A percentile compares a stretch with the other conserved stretches of the same genome.
Evolutionary conservation across 2,329 filamentous ascomycete species (phyloP).

Genomic region (Colletotrichum sojae): DNA sequence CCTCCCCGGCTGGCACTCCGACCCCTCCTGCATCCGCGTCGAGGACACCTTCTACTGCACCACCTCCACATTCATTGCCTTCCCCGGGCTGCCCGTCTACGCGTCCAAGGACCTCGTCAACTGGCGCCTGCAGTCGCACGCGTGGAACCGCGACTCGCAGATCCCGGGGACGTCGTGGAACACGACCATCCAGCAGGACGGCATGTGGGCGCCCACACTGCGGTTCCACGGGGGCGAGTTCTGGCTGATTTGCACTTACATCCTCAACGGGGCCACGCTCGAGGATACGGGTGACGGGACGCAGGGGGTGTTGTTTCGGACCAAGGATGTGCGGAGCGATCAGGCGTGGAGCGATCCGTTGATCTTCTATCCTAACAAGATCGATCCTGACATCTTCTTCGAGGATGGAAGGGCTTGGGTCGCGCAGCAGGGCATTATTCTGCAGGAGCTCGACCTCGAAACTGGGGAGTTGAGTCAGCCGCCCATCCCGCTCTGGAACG

Average conservation of each 20-base stretch:
- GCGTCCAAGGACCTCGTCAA: constrained; percentile 64
- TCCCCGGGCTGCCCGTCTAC: constrained; percentile 67
- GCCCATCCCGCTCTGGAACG: constrained; percentile 57
- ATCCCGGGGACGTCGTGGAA: constrained; percentile 47
- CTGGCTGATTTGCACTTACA: constrained; percentile 49
- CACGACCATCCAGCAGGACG: constrained; percentile 41
- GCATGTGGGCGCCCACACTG: constrained; percentile 63
- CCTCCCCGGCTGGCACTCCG: constrained; percentile 64
- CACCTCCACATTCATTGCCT: constrained; percentile 65
- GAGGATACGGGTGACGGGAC: neutral
- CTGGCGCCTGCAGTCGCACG: constrained; percentile 61
- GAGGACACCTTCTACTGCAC: constrained; percentile 64
- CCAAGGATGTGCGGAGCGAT: constrained; percentile 41
- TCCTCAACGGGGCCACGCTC: neutral
- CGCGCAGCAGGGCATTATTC: constrained; percentile 44
- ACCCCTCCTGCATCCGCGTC: constrained; percentile 60
- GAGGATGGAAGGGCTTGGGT: constrained; percentile 60
- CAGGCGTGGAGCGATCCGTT: constrained; percentile 44
- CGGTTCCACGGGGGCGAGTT: constrained; percentile 58
- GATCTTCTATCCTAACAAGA: constrained; percentile 44
- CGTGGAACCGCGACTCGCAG: constrained; percentile 53
- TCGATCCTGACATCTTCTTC: constrained; percentile 67
- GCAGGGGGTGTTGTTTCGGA: constrained; percentile 32
- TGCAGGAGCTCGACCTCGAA: constrained; percentile 50
- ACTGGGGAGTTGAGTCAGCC: constrained; percentile 50